Evolutionary conservation across 768 basidiomycete genomes (phyloP), one percentile per base, ranked within the genome.

Genomic region (Suillus subalutaceus): DNA sequence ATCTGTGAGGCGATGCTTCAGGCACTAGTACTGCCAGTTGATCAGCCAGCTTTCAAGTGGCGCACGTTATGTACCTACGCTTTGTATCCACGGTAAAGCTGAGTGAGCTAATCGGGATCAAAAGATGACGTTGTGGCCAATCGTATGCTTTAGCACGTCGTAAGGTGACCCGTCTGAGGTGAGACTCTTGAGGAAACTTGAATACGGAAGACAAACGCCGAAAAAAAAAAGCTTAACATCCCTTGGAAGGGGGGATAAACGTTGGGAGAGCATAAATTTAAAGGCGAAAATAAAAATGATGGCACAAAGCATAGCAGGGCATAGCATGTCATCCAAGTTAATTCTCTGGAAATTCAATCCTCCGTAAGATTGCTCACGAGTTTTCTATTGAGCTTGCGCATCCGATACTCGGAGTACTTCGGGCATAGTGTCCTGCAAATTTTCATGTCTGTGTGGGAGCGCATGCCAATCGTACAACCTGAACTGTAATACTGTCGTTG

Each of bases 1-100:
- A 66, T 58, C 52, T 35, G 3, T 57, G 58, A 67, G 65, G 67
- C 67, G 38, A 65, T 67, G 67, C 37, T 26, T 35, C 65, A 67
- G 67, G 67, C 67, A 67, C 26, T 26, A 26, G 26, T 26, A 26
- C 67, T 56, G 55, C 55, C 53, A 35, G 50, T 60, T 26, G 38
- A 26, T 26, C 26, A 32, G 37, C 48, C 64, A 56, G 55, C 55
- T 63, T 63, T 46, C 23, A 65, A 20, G 64, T 65, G 64, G 64
- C 64, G 58, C 30, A 55, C 32, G 53, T 18, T 53, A 20, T 55
- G 40, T 43, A 60, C 58, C 58, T 65, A 65, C 57, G 58, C 58
- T 58, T 60, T 37, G 63, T 52, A 50, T 53, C 66, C 55, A 65
- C 40, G 55, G 64, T 64, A 43, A 46, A 44, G 62, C 43, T 63